Conservation (phyloP, 73 alveolate genomes). For the Stentor roeselii region DNA sequence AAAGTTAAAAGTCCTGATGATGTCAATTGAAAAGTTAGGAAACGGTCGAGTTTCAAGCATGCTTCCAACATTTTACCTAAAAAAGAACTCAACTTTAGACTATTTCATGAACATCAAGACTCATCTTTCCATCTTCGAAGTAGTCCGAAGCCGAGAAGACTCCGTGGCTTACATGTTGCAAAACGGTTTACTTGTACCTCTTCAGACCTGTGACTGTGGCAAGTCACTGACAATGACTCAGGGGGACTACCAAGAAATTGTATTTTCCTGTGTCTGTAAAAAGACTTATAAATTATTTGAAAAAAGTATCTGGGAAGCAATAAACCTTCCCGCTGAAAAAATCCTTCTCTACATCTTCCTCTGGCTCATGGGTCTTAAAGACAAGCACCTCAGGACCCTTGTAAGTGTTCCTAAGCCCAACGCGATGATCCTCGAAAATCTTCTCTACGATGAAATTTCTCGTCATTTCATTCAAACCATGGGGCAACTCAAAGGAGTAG, state of each 20-base stretch:
- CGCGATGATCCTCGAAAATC: not conserved
- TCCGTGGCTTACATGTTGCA: not conserved
- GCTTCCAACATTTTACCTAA: not conserved
- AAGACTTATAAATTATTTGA: not conserved
- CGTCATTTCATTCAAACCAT: not conserved
- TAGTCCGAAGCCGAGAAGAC: not conserved
- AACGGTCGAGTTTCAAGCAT: not conserved
- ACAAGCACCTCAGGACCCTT: not conserved
- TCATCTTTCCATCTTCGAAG: not conserved
- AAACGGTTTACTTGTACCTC: not conserved
- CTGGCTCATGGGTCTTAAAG: not conserved
- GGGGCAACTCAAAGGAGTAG: constrained; percentile 18
- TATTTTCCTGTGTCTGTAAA: not conserved
- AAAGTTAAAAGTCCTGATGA: not conserved
- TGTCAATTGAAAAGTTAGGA: not conserved
- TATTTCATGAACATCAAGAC: not conserved
- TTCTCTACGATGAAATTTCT: not conserved
- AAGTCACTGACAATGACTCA: not conserved
- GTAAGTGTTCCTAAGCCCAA: not conserved
- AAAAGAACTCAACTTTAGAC: not conserved
- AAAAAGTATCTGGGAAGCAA: constrained; percentile 18
- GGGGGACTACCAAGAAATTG: not conserved
- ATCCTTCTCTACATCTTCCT: constrained; percentile 6
- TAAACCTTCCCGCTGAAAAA: not conserved
- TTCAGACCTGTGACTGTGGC: not conserved